These are phyloP conservation scores for Diutina neorugosa DNA, from an alignment of 1,139 yeast genomes.

Conservation along the genomic window DNA sequence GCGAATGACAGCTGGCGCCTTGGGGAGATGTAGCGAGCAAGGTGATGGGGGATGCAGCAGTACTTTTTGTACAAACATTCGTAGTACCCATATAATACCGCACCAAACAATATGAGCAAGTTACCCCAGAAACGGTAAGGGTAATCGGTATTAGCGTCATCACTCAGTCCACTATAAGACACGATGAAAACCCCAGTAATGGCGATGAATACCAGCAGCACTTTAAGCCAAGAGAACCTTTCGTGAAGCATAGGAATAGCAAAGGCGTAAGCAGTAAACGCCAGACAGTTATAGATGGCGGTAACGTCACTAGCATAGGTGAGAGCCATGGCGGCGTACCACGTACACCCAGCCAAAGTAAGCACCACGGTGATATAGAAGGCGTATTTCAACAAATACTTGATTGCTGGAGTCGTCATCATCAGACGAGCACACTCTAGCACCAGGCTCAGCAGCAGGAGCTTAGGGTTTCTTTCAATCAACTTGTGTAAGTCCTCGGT, in stretches of 20 bases:
- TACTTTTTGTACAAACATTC: constrained; percentile 73
- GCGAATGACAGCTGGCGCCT: constrained; percentile 37
- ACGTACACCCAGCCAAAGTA: constrained; percentile 68
- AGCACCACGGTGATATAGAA: constrained; percentile 42
- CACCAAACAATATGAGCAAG: constrained; percentile 62
- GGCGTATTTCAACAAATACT: constrained; percentile 33
- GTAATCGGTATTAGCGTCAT: constrained; percentile 16
- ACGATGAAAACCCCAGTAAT: constrained; percentile 67
- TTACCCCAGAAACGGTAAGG: constrained; percentile 66
- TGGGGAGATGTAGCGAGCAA: constrained; percentile 30
- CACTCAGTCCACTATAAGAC: constrained; percentile 50
- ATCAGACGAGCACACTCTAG: constrained; percentile 25
- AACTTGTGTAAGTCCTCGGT: constrained; percentile 23
- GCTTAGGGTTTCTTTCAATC: constrained; percentile 29
- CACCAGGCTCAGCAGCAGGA: constrained; percentile 27
- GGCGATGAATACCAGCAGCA: constrained; percentile 60
- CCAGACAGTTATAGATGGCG: constrained; percentile 83
- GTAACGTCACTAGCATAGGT: constrained; percentile 82
- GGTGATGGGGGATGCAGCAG: constrained; percentile 60
- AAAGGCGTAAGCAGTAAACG: constrained; percentile 78
- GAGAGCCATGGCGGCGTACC: constrained; percentile 77
- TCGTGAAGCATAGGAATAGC: constrained; percentile 68
- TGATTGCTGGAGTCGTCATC: constrained; percentile 31
- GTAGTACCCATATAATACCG: constrained; percentile 71
- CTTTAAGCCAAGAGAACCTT: constrained; percentile 50